These are phyloP conservation scores for Sordaria brevicollis DNA, from an alignment of 495 filamentous ascomycete genomes.

Conservation along the genomic window DNA sequence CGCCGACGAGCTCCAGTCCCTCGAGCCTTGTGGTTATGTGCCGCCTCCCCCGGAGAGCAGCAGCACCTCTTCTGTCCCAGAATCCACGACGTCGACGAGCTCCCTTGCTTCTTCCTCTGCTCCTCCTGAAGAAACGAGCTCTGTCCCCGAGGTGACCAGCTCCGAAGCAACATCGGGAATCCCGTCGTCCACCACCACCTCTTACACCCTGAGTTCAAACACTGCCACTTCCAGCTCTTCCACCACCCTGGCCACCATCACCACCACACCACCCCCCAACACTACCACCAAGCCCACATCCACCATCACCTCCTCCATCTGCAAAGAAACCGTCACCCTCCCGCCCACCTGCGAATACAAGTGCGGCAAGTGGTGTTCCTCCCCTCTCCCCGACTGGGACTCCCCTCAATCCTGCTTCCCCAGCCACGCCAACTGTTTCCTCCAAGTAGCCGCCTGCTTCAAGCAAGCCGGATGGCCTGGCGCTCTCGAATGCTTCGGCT, in stretches of 20 bases:
- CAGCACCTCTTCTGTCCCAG: not conserved
- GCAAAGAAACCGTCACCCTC: slow-evolving; percentile 28
- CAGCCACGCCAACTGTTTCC: slow-evolving; percentile 25
- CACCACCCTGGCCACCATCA: slow-evolving; percentile 5
- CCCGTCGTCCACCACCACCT: not conserved
- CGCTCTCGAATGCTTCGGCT: slow-evolving; percentile 34
- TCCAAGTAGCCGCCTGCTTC: slow-evolving; percentile 40
- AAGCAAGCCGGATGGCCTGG: slow-evolving; percentile 35
- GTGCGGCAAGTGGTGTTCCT: slow-evolving; percentile 41
- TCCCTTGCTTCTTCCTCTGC: not conserved
- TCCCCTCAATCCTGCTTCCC: slow-evolving; percentile 25
- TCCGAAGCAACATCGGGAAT: not conserved
- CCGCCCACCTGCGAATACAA: slow-evolving; percentile 38
- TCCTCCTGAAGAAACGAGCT: too few species aligned
- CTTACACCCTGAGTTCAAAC: slow-evolving; percentile 6
- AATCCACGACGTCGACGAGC: not conserved
- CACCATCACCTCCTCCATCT: slow-evolving; percentile 28
- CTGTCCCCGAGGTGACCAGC: not conserved
- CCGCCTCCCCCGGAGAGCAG: slow-evolving; percentile 7
- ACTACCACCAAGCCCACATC: slow-evolving; percentile 10
- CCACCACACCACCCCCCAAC: slow-evolving; percentile 8
- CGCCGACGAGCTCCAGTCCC: slow-evolving; percentile 29
- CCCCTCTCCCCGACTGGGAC: slow-evolving; percentile 34
- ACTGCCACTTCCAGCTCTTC: slow-evolving; percentile 6
- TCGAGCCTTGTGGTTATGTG: slow-evolving; percentile 33